phyloP scores from a whole-genome alignment of 768 basidiomycete species.

The Kwoniella mangroviensis region DNA sequence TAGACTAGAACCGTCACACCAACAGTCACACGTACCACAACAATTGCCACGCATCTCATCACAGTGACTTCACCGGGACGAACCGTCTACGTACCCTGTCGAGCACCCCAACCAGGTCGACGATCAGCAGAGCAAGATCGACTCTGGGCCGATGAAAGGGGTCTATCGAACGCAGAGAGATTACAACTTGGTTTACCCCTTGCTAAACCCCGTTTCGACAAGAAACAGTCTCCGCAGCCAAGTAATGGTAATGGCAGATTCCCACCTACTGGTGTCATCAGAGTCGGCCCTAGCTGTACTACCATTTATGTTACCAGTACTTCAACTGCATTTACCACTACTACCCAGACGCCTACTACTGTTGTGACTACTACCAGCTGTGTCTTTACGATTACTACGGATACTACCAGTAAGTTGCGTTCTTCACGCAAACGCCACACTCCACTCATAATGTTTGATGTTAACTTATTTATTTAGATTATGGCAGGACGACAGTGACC shows the following conservation, averaged over 20 bases:
- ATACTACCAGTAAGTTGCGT: neutral
- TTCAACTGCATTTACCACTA: neutral
- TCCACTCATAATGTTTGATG: too few relatives aligned
- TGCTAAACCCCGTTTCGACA: neutral
- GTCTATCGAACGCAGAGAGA: slow-evolving; percentile 27
- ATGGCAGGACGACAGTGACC: neutral
- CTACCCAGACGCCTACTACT: neutral
- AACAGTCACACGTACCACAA: neutral
- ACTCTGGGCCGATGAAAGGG: neutral
- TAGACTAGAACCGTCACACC: neutral
- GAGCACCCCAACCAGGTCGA: neutral
- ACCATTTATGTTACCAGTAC: neutral
- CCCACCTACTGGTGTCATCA: neutral
- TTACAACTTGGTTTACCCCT: slow-evolving; percentile 23
- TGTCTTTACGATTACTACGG: neutral
- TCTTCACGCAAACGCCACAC: neutral
- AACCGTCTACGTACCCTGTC: neutral
- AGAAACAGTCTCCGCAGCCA: neutral
- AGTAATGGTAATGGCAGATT: neutral
- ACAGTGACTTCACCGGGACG: neutral
- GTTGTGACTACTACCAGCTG: neutral
- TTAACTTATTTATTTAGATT: neutral
- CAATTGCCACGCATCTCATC: neutral
- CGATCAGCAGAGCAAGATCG: too few relatives aligned
- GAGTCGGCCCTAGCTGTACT: neutral